Conservation (phyloP, 1,284 basidiomycete species). For the Meripilus lineatus region DNA sequence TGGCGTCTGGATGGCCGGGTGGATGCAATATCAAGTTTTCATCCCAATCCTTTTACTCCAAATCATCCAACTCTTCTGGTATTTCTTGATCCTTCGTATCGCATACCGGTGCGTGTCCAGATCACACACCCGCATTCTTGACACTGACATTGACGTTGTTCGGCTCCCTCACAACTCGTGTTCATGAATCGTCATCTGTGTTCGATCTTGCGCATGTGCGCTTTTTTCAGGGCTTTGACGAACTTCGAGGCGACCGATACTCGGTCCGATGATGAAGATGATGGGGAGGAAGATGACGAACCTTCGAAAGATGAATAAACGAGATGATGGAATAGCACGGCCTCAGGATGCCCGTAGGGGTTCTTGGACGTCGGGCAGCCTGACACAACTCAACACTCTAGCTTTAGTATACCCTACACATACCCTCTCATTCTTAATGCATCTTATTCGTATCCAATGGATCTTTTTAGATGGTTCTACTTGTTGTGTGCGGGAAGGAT, state of each 20-base stretch:
- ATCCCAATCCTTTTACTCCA: conserved; percentile 72
- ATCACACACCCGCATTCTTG: too few species aligned
- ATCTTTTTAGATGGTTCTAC: too few species aligned
- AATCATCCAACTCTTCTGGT: conserved; percentile 89
- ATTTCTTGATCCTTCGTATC: conserved; percentile 76
- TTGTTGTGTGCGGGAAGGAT: too few species aligned
- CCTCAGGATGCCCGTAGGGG: too few species aligned
- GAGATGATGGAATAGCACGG: too few species aligned
- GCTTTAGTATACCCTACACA: too few species aligned
- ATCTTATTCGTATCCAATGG: too few species aligned
- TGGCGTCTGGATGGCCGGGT: conserved; percentile 70
- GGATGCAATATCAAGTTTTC: conserved; percentile 86
- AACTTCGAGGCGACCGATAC: conserved; percentile 35
- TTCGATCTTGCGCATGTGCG: not conserved
- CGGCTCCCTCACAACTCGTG: too few species aligned
- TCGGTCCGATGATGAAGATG: conserved; percentile 70
- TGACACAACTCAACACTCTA: too few species aligned
- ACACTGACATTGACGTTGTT: too few species aligned
- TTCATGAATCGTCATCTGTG: not conserved
- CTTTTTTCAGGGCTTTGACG: conserved; percentile 15
- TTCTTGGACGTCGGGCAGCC: too few species aligned
- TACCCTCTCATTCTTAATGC: too few species aligned
- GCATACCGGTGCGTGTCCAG: conserved; percentile 42
- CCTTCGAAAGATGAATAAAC: conserved; percentile 28
- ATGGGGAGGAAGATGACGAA: conserved; percentile 53